Conservation (phyloP, 495 filamentous ascomycete species). For the Bathelium albidoporum region DNA sequence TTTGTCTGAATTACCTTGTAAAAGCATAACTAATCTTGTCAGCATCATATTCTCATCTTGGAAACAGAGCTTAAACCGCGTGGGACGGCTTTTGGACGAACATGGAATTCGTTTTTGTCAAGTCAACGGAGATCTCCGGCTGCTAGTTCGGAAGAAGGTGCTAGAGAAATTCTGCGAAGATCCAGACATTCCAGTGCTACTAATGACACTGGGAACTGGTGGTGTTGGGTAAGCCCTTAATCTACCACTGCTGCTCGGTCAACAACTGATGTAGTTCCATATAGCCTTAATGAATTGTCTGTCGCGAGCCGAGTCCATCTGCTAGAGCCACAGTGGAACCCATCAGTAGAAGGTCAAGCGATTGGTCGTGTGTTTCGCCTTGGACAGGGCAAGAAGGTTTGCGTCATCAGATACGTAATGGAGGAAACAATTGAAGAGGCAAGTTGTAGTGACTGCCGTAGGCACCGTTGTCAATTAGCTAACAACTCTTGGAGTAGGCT, state of each 20-base stretch:
- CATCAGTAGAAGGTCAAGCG: constrained; percentile 8
- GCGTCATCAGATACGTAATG: constrained; percentile 11
- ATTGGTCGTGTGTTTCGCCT: constrained; percentile 8
- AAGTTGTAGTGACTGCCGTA: not conserved
- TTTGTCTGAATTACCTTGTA: not conserved
- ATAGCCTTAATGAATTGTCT: not conserved
- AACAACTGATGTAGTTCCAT: not conserved
- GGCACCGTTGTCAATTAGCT: not conserved
- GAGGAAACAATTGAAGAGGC: constrained; percentile 11
- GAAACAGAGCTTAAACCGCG: not conserved
- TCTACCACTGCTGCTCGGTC: not conserved
- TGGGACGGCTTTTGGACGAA: not conserved
- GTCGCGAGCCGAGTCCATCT: constrained; percentile 9
- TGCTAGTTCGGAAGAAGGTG: not conserved
- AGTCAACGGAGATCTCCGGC: not conserved
- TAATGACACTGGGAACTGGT: constrained; percentile 13
- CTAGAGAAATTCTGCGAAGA: constrained; percentile 4
- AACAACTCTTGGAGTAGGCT: not conserved
- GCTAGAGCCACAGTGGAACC: constrained; percentile 13
- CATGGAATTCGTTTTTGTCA: not conserved
- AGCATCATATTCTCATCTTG: constrained; percentile 8
- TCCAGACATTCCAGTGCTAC: not conserved
- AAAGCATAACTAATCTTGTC: not conserved
- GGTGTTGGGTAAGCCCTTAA: constrained; percentile 10
- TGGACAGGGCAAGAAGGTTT: constrained; percentile 8